Percentiles rank a stretch among this genome's conserved stretches.
phyloP scores from a whole-genome alignment of 2,329 filamentous ascomycete species.

The Trichoderma citrinoviride region DNA sequence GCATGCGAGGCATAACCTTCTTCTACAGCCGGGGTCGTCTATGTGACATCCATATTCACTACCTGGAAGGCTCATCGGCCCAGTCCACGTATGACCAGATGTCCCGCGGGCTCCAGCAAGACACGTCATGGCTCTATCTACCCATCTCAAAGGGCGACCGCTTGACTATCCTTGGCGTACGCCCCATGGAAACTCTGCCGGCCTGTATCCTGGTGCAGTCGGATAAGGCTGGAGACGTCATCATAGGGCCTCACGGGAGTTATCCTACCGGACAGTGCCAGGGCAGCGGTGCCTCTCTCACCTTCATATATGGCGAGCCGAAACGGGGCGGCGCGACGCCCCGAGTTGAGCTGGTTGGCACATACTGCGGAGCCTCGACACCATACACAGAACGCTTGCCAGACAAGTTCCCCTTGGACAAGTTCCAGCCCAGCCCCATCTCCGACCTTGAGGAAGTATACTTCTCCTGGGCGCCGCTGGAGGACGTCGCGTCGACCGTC shows the following conservation, averaged over 20 bases:
- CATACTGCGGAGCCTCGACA: not conserved
- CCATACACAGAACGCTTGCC: not conserved
- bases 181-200: not conserved
- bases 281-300: not conserved
- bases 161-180: not conserved
- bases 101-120: not conserved
- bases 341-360: not conserved
- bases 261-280: not conserved
- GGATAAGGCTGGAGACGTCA: not conserved
- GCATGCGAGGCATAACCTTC: not conserved
- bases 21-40: not conserved
- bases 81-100: not conserved
- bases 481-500: not conserved
- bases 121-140: not conserved
- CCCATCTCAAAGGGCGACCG: not conserved
- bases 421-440: not conserved
- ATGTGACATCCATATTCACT: not conserved
- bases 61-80: not conserved
- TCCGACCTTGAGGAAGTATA: not conserved
- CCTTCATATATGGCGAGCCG: not conserved
- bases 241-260: not conserved
- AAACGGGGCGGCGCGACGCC: too few relatives aligned
- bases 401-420: not conserved
- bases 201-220: not conserved
- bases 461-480: conserved; percentile 4